Base-by-base conservation (phyloP, 2,329 filamentous ascomycete species). In the Colletotrichum cordylinicola region DNA sequence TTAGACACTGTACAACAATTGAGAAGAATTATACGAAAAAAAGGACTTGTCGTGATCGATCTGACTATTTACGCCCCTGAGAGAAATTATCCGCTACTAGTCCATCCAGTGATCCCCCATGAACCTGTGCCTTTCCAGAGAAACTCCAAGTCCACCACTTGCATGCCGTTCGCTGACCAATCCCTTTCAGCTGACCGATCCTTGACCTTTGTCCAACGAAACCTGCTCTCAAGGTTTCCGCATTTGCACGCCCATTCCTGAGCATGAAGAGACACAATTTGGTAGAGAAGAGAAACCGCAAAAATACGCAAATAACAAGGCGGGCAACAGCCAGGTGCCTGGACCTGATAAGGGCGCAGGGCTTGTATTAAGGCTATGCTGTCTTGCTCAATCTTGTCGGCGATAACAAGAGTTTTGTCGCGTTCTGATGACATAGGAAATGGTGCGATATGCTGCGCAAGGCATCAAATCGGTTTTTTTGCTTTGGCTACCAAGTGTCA, bases 351-450 rank as follows among this genome's bases (percentile, higher is more conserved):
- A 24, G 62, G 27, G 37, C 29, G 21, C 39, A 67, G 72, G 68
- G 18, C 55, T 75, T 75, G 39, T 39, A 75, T 75, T 75, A 75
- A 4, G 72, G 61, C 8, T 62, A 70, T 66, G 37, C 37, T 5
- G 39, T 39, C 37, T 31, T 12, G 43, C 31, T 37, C 4, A 24
- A 21, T 24, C 8, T 27, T 55, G 37, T 55, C 27, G 21, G 9
- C 29, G 16, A 43, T 48, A 13, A 55, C 35, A 21, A 67, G 10
- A 31, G 12, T 48, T 43, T 27, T 21, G 60, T 60, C 29, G 48
- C 37, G 27, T 29, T 56, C n/a, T 55, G 31, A 37, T 55, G 60
- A 65, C 21, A 60, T 27, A 66, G 37, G 18, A 64, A 65, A 72
- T 60, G 33, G 39, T 35, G 72, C 62, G 56, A 52, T n/a, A 39